Conservation (phyloP, 345 rosid species). For the Salix udensis region DNA sequence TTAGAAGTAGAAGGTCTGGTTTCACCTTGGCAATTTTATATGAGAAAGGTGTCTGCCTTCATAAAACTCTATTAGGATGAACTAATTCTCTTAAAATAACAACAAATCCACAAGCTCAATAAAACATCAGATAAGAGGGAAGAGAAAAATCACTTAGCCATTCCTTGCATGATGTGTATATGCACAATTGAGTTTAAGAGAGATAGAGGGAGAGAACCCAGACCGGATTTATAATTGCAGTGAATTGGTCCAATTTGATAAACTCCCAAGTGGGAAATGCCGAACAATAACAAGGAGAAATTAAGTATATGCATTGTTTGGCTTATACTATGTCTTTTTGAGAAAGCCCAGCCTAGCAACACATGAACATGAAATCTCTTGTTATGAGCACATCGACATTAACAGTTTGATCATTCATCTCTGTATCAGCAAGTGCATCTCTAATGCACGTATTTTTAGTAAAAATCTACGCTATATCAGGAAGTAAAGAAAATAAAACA, state of each 20-base stretch:
- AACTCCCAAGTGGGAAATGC: slow-evolving; percentile 95
- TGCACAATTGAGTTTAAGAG: no score
- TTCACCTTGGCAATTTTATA: no score
- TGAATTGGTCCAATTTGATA: slow-evolving; percentile 76
- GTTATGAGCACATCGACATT: slow-evolving; percentile 50
- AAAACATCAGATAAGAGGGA: no score
- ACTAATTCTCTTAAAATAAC: no score
- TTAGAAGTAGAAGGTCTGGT: no score
- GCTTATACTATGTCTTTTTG: background rate
- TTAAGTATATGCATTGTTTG: background rate
- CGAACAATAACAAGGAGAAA: slow-evolving; percentile 32
- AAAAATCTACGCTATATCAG: slow-evolving; percentile 28
- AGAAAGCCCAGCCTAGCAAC: background rate
- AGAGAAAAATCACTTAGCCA: no score
- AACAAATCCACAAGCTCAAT: no score
- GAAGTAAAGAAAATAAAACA: background rate
- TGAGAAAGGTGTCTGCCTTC: no score
- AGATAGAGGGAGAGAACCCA: slow-evolving; percentile 49
- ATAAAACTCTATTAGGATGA: no score
- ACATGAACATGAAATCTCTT: slow-evolving; percentile 74
- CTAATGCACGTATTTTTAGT: slow-evolving; percentile 59
- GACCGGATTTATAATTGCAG: slow-evolving; percentile 89
- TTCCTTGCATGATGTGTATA: no score
- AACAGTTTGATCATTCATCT: slow-evolving; percentile 38
- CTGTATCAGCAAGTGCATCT: slow-evolving; percentile 50